These are phyloP conservation scores for Fusarium sp. DNA, from an alignment of 2,329 filamentous ascomycete species.

Conservation along the genomic window DNA sequence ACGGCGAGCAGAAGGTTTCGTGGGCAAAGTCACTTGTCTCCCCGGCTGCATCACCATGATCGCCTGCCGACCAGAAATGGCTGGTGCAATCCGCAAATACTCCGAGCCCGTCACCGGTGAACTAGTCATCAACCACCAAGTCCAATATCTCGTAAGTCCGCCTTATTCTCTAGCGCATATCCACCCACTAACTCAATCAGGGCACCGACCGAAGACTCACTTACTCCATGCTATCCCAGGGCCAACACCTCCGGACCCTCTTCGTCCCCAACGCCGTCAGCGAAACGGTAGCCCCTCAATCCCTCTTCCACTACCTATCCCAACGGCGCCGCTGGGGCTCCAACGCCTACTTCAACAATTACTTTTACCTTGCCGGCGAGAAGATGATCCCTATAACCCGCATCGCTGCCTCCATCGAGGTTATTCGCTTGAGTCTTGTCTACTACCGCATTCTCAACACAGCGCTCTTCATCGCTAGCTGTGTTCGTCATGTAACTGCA, in stretches of 20 bases:
- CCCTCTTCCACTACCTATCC: slow-evolving; percentile 49
- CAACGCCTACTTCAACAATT: slow-evolving; percentile 53
- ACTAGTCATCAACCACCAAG: slow-evolving; percentile 36
- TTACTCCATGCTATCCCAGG: slow-evolving; percentile 40
- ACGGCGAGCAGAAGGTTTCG: slow-evolving; percentile 30
- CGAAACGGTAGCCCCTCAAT: slow-evolving; percentile 51
- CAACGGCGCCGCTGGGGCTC: slow-evolving; percentile 51
- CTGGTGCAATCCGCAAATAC: slow-evolving; percentile 37
- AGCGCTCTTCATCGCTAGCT: slow-evolving; percentile 41
- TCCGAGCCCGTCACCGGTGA: slow-evolving; percentile 35
- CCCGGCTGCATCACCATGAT: slow-evolving; percentile 43
- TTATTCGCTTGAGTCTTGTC: slow-evolving; percentile 48
- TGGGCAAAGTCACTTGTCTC: slow-evolving; percentile 37
- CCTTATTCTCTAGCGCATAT: fast-evolving
- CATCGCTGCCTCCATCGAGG: slow-evolving; percentile 47
- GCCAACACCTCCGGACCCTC: slow-evolving; percentile 40
- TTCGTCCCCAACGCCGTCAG: slow-evolving; percentile 50
- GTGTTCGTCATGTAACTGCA: slow-evolving; percentile 4
- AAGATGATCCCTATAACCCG: slow-evolving; percentile 55
- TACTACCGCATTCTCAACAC: slow-evolving; percentile 52
- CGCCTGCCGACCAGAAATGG: slow-evolving; percentile 38
- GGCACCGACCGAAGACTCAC: slow-evolving; percentile 39
- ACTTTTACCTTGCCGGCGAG: slow-evolving; percentile 48
- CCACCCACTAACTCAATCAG: slow-evolving; percentile 10
- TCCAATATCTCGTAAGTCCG: slow-evolving; percentile 37